These are phyloP conservation scores for Vigna mungo DNA, from an alignment of 306 rosid genomes.

Conservation along the genomic window DNA sequence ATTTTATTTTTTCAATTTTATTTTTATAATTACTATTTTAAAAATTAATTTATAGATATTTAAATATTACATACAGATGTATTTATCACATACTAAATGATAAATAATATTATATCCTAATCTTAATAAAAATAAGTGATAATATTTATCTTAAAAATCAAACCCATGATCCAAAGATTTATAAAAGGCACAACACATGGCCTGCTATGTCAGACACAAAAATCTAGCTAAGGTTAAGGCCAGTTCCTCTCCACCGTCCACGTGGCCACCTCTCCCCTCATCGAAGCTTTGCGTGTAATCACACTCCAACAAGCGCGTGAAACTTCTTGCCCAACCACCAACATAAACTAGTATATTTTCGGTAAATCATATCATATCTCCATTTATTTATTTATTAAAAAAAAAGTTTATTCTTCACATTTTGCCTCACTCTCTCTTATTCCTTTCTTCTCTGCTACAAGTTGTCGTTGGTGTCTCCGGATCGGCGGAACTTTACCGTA, in stretches of 20 bases:
- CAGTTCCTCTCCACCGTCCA: too few species aligned
- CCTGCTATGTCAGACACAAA: slow-evolving; percentile 32
- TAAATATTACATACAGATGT: too few species aligned
- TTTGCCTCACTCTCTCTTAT: slow-evolving; percentile 42
- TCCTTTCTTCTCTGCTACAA: not conserved
- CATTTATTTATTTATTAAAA: not conserved
- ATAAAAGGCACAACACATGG: not conserved
- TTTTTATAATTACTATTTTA: too few species aligned
- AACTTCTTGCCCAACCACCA: not conserved
- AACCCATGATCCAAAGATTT: not conserved
- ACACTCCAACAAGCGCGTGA: not conserved
- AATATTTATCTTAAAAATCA: too few species aligned
- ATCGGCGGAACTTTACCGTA: slow-evolving; percentile 38
- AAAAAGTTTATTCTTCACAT: not conserved
- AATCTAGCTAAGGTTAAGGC: slow-evolving; percentile 37
- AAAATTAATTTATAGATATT: too few species aligned
- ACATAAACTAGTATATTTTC: slow-evolving; percentile 40
- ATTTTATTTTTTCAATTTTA: too few species aligned
- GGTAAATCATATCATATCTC: not conserved
- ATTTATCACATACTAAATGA: too few species aligned
- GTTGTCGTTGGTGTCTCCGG: slow-evolving; percentile 37
- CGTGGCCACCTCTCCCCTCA: too few species aligned
- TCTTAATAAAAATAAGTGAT: too few species aligned
- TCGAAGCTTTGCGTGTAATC: not conserved
- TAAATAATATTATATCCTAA: too few species aligned